Evolutionary conservation across 305 asterid genomes (phyloP).

Genomic region (Rubia tinctorum): DNA sequence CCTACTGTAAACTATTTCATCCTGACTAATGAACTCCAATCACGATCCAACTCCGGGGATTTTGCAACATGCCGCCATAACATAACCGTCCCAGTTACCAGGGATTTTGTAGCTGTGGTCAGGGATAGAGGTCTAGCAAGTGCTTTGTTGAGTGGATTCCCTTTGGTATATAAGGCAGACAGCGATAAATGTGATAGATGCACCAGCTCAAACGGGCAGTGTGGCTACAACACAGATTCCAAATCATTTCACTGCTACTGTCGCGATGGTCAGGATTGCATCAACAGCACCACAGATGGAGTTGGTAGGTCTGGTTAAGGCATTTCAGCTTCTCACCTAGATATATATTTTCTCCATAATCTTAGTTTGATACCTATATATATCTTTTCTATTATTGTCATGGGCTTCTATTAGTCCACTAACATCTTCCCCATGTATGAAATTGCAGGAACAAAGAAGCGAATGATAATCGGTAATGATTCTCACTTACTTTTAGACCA

Average conservation of each 20-base stretch:
- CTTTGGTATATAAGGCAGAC: constrained; percentile 39
- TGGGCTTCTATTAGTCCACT: neutral
- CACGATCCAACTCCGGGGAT: rapidly evolving
- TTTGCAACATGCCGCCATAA: constrained; percentile 6
- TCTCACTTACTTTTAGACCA: neutral
- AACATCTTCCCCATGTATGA: neutral
- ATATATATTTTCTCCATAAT: too few relatives aligned
- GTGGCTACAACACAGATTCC: constrained; percentile 35
- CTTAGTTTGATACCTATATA: too few relatives aligned
- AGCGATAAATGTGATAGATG: constrained; percentile 28
- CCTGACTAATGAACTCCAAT: neutral
- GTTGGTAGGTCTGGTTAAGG: too few relatives aligned
- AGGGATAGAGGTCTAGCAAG: neutral
- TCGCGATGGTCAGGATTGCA: neutral
- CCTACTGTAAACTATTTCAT: neutral
- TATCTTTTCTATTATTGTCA: neutral
- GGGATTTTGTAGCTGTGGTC: constrained; percentile 12
- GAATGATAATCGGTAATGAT: neutral
- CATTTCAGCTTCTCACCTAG: too few relatives aligned
- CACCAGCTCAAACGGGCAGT: constrained; percentile 40
- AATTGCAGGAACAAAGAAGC: neutral
- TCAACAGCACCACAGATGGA: too few relatives aligned
- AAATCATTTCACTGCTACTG: constrained; percentile 48
- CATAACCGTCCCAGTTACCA: constrained; percentile 38
- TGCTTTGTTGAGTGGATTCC: constrained; percentile 44